Evolutionary conservation across 306 rosid genomes (phyloP).

Genomic region (Cyamopsis tetragonoloba): DNA sequence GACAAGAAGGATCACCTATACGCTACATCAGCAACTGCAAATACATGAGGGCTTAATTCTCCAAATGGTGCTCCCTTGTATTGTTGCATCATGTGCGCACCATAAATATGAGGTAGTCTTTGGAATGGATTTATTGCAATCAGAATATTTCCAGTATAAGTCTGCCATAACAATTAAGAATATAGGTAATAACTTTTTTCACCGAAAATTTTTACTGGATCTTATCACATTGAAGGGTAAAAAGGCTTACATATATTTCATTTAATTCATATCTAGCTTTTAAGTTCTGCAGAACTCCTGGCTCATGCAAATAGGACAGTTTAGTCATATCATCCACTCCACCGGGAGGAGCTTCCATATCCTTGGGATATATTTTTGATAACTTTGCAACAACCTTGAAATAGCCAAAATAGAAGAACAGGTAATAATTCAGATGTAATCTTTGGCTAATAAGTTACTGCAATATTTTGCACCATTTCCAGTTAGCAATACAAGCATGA

Average conservation of each 20-base stretch:
- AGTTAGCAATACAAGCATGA: not conserved
- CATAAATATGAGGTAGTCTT: slow-evolving; percentile 89
- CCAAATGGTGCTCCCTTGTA: slow-evolving; percentile 97
- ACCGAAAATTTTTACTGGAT: slow-evolving; percentile 1
- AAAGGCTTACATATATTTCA: slow-evolving; percentile 77
- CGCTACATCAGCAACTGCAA: slow-evolving; percentile 98
- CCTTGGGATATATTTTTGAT: slow-evolving; percentile 70
- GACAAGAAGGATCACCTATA: slow-evolving; percentile 57
- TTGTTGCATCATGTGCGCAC: slow-evolving; percentile 95
- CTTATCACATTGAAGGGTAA: slow-evolving; percentile 22
- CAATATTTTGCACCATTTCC: slow-evolving; percentile 17
- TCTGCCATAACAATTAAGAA: slow-evolving; percentile 48
- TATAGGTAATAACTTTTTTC: slow-evolving; percentile 13
- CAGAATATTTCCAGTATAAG: slow-evolving; percentile 95
- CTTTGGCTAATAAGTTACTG: slow-evolving; percentile 20
- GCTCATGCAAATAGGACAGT: slow-evolving; percentile 96
- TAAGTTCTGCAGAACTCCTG: slow-evolving; percentile 91
- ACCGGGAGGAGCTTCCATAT: slow-evolving; percentile 86
- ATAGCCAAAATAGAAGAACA: slow-evolving; percentile 25
- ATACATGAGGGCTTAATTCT: slow-evolving; percentile 96
- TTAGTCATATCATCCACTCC: slow-evolving; percentile 99
- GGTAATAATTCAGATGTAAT: slow-evolving; percentile 21
- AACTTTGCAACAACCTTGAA: slow-evolving; percentile 64
- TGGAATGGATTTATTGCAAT: slow-evolving; percentile 99
- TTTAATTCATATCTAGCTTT: slow-evolving; percentile 88